phyloP scores from a whole-genome alignment of 768 basidiomycete genomes.

The Lactifluus volemus region DNA sequence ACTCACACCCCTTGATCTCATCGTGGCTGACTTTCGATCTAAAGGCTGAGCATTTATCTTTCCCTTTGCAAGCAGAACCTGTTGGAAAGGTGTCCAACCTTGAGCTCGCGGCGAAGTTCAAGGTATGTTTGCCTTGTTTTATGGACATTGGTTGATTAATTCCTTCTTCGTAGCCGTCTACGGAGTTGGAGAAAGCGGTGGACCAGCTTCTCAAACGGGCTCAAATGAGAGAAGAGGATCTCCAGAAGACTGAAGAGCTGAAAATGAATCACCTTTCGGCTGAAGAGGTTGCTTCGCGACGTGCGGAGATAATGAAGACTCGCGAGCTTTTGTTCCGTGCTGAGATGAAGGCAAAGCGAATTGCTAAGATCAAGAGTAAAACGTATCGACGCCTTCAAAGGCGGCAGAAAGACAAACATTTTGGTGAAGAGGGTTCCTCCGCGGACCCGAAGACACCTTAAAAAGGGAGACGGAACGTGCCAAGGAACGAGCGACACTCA shows the following conservation, averaged over 20 bases:
- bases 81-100: slow-evolving; percentile 54
- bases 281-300: slow-evolving; percentile 78
- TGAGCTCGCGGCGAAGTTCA: slow-evolving; percentile 77
- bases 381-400: slow-evolving; percentile 79
- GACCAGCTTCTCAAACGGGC: slow-evolving; percentile 74
- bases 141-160: slow-evolving; percentile 2
- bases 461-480: slow-evolving; percentile 76
- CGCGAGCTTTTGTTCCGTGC: slow-evolving; percentile 92
- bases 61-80: slow-evolving; percentile 66
- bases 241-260: slow-evolving; percentile 74
- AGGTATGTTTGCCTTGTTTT: slow-evolving; percentile 35
- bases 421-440: slow-evolving; percentile 43
- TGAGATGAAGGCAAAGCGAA: slow-evolving; percentile 79
- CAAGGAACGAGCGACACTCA: slow-evolving; percentile 79
- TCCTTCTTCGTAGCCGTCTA: slow-evolving; percentile 52
- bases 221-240: slow-evolving; percentile 72
- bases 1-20: neutral
- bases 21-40: neutral
- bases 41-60: slow-evolving; percentile 80
- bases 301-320: slow-evolving; percentile 76
- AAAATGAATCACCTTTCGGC: slow-evolving; percentile 73
- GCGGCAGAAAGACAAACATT: slow-evolving; percentile 62
- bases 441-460: slow-evolving; percentile 43
- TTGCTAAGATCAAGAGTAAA: slow-evolving; percentile 95
- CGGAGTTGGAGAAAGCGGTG: slow-evolving; percentile 76